Conservation (phyloP, 352 stramenopile species). For the Phytophthora multivora region DNA sequence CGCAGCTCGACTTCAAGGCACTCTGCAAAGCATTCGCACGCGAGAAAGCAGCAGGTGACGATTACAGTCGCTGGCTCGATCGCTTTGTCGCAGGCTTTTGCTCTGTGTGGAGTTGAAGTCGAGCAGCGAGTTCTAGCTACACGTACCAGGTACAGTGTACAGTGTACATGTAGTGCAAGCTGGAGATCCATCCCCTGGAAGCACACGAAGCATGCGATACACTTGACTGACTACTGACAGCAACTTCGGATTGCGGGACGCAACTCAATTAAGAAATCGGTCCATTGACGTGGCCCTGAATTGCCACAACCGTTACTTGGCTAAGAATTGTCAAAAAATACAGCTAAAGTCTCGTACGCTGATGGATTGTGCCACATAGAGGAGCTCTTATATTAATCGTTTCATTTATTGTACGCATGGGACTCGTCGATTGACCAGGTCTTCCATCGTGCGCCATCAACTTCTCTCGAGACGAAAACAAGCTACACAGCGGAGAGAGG, state of each 20-base stretch:
- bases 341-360: background rate
- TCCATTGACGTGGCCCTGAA: background rate
- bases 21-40: conserved; percentile 19
- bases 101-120: conserved; percentile 7
- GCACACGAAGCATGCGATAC: background rate
- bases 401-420: conserved; percentile 42
- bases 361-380: conserved; percentile 1
- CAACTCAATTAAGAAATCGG: too few relatives aligned
- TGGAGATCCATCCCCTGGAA: background rate
- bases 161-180: background rate
- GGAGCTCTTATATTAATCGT: conserved; percentile 37
- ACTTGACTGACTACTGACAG: background rate
- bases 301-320: background rate
- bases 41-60: conserved; percentile 16
- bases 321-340: too few relatives aligned
- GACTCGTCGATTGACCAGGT: conserved; percentile 16
- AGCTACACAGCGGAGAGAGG: conserved; percentile 22
- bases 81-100: conserved; percentile 14
- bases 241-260: background rate
- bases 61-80: conserved; percentile 13
- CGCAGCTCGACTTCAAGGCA: conserved; percentile 1
- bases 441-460: conserved; percentile 25
- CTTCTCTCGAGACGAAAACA: conserved; percentile 30
- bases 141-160: too few relatives aligned
- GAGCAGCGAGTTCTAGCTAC: background rate